Conservation (phyloP, 306 rosid genomes). For the Lathyrus aphaca region DNA sequence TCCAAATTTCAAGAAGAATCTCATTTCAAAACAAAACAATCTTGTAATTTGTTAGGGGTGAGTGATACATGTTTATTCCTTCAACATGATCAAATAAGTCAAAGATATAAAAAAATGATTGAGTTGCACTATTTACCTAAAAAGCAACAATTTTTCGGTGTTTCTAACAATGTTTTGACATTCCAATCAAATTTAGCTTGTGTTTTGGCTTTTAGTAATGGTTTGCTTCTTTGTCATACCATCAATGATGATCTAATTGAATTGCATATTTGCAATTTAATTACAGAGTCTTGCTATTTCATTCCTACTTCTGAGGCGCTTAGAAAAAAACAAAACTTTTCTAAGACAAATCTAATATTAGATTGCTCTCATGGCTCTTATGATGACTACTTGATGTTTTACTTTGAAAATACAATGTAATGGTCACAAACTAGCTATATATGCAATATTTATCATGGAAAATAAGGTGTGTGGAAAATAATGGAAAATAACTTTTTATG, state of each 20-base stretch:
- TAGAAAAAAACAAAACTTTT: too few species aligned
- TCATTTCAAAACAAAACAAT: neutral
- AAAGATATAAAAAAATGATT: neutral
- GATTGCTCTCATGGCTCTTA: too few species aligned
- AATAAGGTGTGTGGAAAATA: too few species aligned
- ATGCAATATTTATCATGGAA: too few species aligned
- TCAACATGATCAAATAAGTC: neutral
- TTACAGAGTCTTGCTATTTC: too few species aligned
- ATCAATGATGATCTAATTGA: neutral
- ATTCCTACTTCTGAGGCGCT: too few species aligned
- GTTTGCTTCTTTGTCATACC: neutral
- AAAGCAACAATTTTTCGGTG: neutral
- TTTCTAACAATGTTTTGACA: neutral
- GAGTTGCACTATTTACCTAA: neutral
- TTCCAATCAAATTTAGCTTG: neutral
- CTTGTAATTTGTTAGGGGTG: neutral
- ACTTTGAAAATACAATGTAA: too few species aligned
- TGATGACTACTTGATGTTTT: too few species aligned
- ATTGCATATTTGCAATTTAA: too few species aligned
- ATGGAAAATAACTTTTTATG: too few species aligned
- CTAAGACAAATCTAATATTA: too few species aligned
- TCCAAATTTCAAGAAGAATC: neutral
- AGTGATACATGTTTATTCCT: conserved; percentile 23
- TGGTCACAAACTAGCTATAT: too few species aligned
- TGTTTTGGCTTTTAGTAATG: conserved; percentile 21